Evolutionary conservation across 345 rosid species (phyloP), one percentile per base, ranked within the genome.

Genomic region (Eucalyptus lansdowneana): DNA sequence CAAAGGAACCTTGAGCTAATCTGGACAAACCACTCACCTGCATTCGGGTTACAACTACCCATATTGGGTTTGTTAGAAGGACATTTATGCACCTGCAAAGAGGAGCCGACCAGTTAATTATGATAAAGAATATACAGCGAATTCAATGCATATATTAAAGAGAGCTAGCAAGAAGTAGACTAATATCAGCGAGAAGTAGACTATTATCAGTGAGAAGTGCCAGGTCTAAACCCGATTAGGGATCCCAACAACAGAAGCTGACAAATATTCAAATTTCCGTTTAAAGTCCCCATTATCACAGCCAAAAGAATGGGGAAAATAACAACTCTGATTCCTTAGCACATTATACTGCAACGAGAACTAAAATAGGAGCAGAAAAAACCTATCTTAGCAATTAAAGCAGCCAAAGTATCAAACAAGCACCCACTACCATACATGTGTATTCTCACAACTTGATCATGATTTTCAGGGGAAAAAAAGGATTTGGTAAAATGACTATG

Each of bases 21-120:
- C 45, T 21, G 80, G n/a, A 89, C 67, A 47, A 60, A 86, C 80
- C 31, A 54, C 86, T 69, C 72, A 98, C 99, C 99, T 96, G 99
- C 99, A 97, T 96, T 80, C 97, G 97, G 2, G 99, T 97, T 89
- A 98, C 99, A 89, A 98, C 96, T 81, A 98, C 97, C 99, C 99
- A 98, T 86, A 98, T 96, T 40, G 99, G 99, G 91, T 94, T 98
- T 81, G 99, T 98, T 94, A 96, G 87, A 50, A 98, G 94, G 92
- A 98, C 99, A 94, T 98, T 98, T 86, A 96, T 95, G 72, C 96
- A 93, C 93, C 99, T 98, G 91, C 89, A 92, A 27, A 90, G 62
- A 76, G 53, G 67, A 29, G n/a, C 51, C 3, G 2, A 27, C 47
- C 31, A 8, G 51, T 37, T 62, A 14, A 37, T 25, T 42, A 29